phyloP scores from a whole-genome alignment of 441 rosid species.

The Breynia disticha region DNA sequence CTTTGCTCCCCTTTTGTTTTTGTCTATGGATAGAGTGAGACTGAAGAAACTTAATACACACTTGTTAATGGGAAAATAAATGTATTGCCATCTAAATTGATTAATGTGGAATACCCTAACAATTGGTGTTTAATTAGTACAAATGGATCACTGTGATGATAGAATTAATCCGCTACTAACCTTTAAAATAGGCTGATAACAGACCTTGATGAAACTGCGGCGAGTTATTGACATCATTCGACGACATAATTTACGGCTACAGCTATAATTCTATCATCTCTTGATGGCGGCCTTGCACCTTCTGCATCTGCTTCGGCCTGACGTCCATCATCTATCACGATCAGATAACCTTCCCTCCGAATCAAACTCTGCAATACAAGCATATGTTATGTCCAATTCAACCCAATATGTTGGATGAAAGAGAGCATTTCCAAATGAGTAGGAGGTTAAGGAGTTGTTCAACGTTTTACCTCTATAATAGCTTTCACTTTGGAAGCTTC shows the following conservation, averaged over 20 bases:
- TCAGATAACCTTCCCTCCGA: constrained; percentile 73
- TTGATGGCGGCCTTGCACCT: constrained; percentile 37
- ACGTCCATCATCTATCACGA: constrained; percentile 69
- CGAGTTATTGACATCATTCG: constrained; percentile 31
- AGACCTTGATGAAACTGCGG: too few species aligned
- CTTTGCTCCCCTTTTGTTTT: too few species aligned
- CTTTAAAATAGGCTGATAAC: too few species aligned
- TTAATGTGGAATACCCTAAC: too few species aligned
- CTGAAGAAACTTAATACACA: too few species aligned
- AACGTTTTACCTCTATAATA: constrained; percentile 61
- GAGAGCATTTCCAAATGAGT: background rate
- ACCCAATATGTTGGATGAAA: background rate
- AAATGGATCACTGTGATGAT: too few species aligned
- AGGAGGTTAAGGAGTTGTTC: background rate
- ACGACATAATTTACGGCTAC: constrained; percentile 82
- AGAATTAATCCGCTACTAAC: too few species aligned
- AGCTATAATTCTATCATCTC: constrained; percentile 73
- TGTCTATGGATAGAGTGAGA: too few species aligned
- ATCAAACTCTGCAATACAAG: constrained; percentile 61
- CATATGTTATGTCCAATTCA: background rate
- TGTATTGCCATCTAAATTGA: too few species aligned
- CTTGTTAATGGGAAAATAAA: too few species aligned
- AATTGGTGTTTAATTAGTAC: too few species aligned
- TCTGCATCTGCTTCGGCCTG: constrained; percentile 37
- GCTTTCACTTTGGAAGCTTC: constrained; percentile 64